Base-by-base conservation (phyloP, 176 grass and related monocot genomes). In the Cenchrus fungigraminus region DNA sequence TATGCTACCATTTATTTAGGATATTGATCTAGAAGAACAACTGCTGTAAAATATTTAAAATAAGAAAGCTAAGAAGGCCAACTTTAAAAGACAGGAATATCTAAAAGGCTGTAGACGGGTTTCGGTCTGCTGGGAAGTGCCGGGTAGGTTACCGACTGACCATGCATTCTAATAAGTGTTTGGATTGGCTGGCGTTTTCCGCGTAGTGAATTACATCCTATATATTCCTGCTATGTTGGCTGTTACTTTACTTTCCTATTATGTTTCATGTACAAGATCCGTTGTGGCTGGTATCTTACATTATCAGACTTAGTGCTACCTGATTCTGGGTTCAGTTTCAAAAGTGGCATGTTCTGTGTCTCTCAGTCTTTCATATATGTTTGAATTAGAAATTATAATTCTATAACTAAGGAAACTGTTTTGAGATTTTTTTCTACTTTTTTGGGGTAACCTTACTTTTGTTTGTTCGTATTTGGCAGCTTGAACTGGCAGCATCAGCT, bases 401-500 rank as follows among this genome's bases (percentile, higher is more conserved):
- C 28, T 72, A 51, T 73, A 51, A 50, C 12, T 34, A 40, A 68
- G 32, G 73, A 43, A 14, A 31, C 47, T 42, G 40, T 85, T 32
- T 71, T 79, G 46, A 58, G 6, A 28, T 12, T 47, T 49, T 49
- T 4, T 12, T 45, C 15, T 34, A 43, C 19, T 56, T 55, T 54
- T 73, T 63, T 58, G 65, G 34, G n/a, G 6, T 75, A 59, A 78
- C 54, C 56, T 70, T 29, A 61, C 62, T 79, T 34, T 59, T 86
- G 8, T 34, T 59, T 86, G 8, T 85, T 79, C 61, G 76, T 88
- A 61, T 89, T 65, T 86, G 72, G 63, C 92, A 99, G 97, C 89
- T 94, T 99, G 83, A 99, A 99, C 84, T 99, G 97, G 97, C 97
- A 99, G 86, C 97, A 99, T 67, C 97, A 99, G 64, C 94, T 99